phyloP scores from a whole-genome alignment of 2,329 filamentous ascomycete genomes.

The Phyllachora maydis region DNA sequence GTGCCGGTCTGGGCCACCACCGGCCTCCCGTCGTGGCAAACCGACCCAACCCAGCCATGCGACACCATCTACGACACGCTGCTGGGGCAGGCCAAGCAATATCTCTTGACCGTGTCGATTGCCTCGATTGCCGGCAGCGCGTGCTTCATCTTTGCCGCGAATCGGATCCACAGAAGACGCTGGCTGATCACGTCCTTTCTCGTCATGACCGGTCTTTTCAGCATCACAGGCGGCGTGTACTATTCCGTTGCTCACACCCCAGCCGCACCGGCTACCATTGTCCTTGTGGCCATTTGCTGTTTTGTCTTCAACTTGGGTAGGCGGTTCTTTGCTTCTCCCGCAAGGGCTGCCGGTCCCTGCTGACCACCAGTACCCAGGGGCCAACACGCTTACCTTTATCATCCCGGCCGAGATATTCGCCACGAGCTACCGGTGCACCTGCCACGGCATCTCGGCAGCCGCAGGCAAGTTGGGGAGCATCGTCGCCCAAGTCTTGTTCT shows the following conservation, averaged over 20 bases:
- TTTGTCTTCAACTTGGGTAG: constrained; percentile 33
- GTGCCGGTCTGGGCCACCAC: constrained; percentile 17
- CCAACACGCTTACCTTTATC: constrained; percentile 42
- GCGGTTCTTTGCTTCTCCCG: constrained; percentile 3
- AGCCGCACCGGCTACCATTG: constrained; percentile 22
- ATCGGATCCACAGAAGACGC: constrained; percentile 22
- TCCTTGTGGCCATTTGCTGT: constrained; percentile 28
- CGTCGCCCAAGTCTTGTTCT: constrained; percentile 25
- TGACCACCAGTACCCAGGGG: constrained; percentile 14
- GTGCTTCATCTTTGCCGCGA: constrained; percentile 24
- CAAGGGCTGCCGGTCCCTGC: too few species aligned
- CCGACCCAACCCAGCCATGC: constrained; percentile 23
- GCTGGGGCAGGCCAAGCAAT: constrained; percentile 29
- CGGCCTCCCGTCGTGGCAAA: constrained; percentile 26
- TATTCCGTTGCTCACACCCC: constrained; percentile 20
- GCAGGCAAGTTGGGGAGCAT: constrained; percentile 37
- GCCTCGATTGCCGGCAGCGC: constrained; percentile 27
- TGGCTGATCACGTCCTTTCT: constrained; percentile 29
- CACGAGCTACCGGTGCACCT: constrained; percentile 39
- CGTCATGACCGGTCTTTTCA: constrained; percentile 21
- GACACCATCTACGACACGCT: constrained; percentile 29
- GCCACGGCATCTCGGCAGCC: constrained; percentile 39
- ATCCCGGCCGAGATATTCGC: constrained; percentile 45
- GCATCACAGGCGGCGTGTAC: constrained; percentile 27
- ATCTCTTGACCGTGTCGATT: constrained; percentile 27